phyloP scores from a whole-genome alignment of 306 rosid species.

The Trifolium repens region DNA sequence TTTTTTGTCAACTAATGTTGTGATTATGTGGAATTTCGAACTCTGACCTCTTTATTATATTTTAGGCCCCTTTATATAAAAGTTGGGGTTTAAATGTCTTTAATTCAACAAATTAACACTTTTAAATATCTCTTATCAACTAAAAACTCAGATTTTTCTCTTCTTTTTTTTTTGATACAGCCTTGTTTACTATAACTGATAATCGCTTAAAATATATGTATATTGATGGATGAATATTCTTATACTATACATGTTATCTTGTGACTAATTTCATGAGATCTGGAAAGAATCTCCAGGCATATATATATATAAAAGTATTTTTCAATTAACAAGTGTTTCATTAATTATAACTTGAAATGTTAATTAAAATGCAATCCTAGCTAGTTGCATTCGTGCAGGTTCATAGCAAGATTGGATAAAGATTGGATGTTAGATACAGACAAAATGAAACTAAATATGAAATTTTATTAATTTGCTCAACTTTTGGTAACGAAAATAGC shows the following conservation, averaged over 20 bases:
- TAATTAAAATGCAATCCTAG: conserved; percentile 5
- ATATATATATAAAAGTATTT: background rate
- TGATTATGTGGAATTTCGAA: no score
- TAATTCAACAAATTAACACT: no score
- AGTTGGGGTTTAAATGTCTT: no score
- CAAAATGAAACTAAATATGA: background rate
- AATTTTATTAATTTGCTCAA: background rate
- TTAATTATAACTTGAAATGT: background rate
- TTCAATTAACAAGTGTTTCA: conserved; percentile 1
- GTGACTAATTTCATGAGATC: conserved; percentile 10
- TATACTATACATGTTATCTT: background rate
- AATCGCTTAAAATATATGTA: background rate
- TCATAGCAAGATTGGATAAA: no score
- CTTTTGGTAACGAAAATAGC: background rate
- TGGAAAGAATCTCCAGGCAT: conserved; percentile 14
- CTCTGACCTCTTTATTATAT: no score
- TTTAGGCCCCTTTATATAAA: no score
- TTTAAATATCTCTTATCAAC: no score
- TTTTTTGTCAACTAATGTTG: no score
- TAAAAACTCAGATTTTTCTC: no score
- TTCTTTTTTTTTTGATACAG: no score
- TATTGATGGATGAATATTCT: background rate
- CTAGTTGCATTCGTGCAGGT: background rate
- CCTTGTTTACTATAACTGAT: no score
- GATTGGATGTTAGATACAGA: conserved; percentile 21